A percentile compares a stretch with the other conserved stretches of the same genome.
phyloP scores from a whole-genome alignment of 352 stramenopile genomes.

The Pythium myriotylum region DNA sequence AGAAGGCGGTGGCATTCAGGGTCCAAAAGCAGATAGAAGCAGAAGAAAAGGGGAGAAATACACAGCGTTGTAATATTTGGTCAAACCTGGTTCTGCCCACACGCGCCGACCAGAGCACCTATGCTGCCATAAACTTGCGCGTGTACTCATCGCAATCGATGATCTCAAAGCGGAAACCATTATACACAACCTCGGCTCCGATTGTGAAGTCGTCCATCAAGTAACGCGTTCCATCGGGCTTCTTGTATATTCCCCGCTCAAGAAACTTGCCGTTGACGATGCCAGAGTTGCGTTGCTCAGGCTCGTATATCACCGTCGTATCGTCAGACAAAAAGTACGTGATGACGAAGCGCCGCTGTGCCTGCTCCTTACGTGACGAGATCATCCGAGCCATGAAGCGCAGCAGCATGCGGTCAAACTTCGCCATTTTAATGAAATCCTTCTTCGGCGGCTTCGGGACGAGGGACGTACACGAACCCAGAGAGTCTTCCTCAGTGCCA shows the following conservation, averaged over 20 bases:
- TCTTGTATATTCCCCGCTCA: slow-evolving; percentile 76
- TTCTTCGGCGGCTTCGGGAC: slow-evolving; percentile 77
- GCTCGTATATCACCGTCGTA: slow-evolving; percentile 78
- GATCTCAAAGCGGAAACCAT: slow-evolving; percentile 76
- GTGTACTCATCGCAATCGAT: slow-evolving; percentile 84
- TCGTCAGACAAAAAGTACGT: slow-evolving; percentile 85
- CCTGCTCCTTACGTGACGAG: slow-evolving; percentile 73
- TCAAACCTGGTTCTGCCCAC: not conserved
- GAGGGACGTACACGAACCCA: slow-evolving; percentile 62
- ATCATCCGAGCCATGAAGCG: slow-evolving; percentile 75
- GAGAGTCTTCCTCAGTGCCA: slow-evolving; percentile 76
- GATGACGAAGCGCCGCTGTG: slow-evolving; percentile 79
- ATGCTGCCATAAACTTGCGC: slow-evolving; percentile 68
- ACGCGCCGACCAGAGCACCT: not conserved
- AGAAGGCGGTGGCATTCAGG: not conserved
- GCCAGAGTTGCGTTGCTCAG: slow-evolving; percentile 75
- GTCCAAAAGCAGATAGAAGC: not conserved
- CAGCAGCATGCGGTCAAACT: slow-evolving; percentile 78
- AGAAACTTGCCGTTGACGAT: slow-evolving; percentile 87
- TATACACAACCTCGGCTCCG: slow-evolving; percentile 60
- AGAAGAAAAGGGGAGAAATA: slow-evolving; percentile 11
- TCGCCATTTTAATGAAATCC: slow-evolving; percentile 79
- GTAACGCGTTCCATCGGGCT: slow-evolving; percentile 55
- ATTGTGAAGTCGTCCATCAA: slow-evolving; percentile 61
- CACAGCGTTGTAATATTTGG: slow-evolving; percentile 5